phyloP scores from a whole-genome alignment of 192 early-diverging fungal species.

The Mortierella antarctica region DNA sequence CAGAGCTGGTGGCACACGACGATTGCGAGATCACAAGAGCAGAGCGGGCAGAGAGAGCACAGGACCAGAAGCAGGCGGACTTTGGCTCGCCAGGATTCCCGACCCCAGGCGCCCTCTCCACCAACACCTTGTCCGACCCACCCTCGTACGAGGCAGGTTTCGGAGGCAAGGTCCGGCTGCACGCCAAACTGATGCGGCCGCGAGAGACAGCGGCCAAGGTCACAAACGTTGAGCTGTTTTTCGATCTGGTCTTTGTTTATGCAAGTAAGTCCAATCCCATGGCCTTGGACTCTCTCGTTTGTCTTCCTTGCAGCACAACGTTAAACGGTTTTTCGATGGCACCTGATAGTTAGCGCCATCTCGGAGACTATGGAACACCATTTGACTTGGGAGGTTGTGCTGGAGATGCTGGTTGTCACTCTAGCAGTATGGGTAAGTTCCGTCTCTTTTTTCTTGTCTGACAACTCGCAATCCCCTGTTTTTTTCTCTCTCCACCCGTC shows the following conservation, averaged over 20 bases:
- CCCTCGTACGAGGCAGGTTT: slow-evolving; percentile 17
- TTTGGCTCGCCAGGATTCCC: background rate
- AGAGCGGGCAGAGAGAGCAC: background rate
- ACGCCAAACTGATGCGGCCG: slow-evolving; percentile 25
- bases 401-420: slow-evolving; percentile 36
- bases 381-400: slow-evolving; percentile 17
- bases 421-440: slow-evolving; percentile 35
- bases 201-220: slow-evolving; percentile 9
- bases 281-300: background rate
- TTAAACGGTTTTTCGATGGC: background rate
- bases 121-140: slow-evolving; percentile 9
- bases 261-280: slow-evolving; percentile 24
- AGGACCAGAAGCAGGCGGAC: background rate
- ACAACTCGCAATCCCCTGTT: background rate
- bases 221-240: slow-evolving; percentile 40
- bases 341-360: slow-evolving; percentile 27
- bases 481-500: background rate
- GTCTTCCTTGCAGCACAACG: background rate
- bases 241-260: slow-evolving; percentile 47
- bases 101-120: background rate
- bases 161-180: slow-evolving; percentile 11
- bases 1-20: background rate
- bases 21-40: slow-evolving; percentile 6
- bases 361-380: slow-evolving; percentile 35
- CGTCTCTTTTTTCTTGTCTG: slow-evolving; percentile 1